Conservation (phyloP, 768 basidiomycete species). For the Podaxis sp. region DNA sequence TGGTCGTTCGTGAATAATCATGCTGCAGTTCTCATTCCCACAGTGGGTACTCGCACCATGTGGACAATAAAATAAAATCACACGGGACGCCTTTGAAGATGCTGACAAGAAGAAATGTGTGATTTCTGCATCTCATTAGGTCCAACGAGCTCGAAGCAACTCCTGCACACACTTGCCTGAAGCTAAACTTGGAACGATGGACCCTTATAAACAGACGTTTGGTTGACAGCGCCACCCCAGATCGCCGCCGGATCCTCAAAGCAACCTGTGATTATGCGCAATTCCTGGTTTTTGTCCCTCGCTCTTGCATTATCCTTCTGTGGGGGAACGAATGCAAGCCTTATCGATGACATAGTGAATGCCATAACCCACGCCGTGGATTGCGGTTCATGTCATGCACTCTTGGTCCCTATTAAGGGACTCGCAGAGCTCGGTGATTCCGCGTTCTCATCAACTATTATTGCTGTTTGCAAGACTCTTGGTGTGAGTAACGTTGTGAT, state of each 20-base stretch:
- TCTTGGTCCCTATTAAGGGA: constrained; percentile 45
- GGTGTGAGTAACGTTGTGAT: constrained; percentile 28
- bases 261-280: neutral
- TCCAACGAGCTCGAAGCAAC: neutral
- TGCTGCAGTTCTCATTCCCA: too few species aligned
- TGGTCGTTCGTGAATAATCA: too few species aligned
- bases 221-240: too few species aligned
- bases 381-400: constrained; percentile 51
- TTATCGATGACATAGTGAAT: constrained; percentile 40
- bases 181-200: too few species aligned
- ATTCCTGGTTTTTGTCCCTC: neutral
- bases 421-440: constrained; percentile 50
- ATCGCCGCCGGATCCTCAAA: neutral
- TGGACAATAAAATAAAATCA: too few species aligned
- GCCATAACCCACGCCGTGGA: constrained; percentile 45
- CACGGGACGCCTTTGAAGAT: too few species aligned
- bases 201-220: too few species aligned
- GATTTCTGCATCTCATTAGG: neutral
- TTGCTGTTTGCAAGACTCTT: constrained; percentile 42
- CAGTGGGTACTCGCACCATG: too few species aligned
- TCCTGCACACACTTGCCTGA: neutral
- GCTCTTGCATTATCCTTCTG: neutral
- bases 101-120: too few species aligned
- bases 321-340: constrained; percentile 24
- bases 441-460: constrained; percentile 42